phyloP scores from a whole-genome alignment of 257 asterid genomes.

The Oldenlandia corymbosa region DNA sequence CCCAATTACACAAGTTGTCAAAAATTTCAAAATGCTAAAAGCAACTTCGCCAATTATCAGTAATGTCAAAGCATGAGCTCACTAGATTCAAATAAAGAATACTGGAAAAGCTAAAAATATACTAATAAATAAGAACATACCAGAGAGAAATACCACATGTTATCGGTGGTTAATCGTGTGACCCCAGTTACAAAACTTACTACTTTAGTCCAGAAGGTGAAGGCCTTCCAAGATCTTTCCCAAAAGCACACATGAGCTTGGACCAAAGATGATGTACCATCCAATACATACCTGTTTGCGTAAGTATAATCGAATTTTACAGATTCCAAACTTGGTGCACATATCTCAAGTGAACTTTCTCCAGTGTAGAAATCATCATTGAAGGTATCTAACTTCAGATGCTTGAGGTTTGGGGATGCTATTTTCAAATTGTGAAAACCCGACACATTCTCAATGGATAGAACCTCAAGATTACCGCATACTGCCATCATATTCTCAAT shows the following conservation, averaged over 20 bases:
- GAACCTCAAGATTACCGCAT: background rate
- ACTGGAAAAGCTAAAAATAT: too few relatives aligned
- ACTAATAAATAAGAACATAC: too few relatives aligned
- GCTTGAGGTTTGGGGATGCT: slow-evolving; percentile 2
- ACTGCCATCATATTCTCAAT: background rate
- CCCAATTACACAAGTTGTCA: too few relatives aligned
- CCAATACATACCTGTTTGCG: background rate
- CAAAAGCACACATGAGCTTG: slow-evolving; percentile 1
- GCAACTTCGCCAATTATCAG: too few relatives aligned
- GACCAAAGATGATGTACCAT: background rate
- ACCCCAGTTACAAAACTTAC: background rate
- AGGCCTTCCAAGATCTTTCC: background rate
- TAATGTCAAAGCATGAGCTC: too few relatives aligned
- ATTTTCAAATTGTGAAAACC: background rate
- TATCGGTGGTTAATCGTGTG: background rate
- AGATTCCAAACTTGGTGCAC: background rate
- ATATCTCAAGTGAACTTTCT: background rate
- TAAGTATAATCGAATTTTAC: background rate
- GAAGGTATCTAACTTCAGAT: background rate
- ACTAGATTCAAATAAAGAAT: too few relatives aligned
- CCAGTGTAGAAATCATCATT: background rate
- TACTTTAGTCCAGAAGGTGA: background rate
- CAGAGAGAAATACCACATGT: background rate
- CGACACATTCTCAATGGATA: background rate
- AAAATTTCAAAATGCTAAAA: too few relatives aligned